Evolutionary conservation across 257 asterid genomes (phyloP), one percentile per base, ranked within the genome.

Genomic region (Fraxinus americana): DNA sequence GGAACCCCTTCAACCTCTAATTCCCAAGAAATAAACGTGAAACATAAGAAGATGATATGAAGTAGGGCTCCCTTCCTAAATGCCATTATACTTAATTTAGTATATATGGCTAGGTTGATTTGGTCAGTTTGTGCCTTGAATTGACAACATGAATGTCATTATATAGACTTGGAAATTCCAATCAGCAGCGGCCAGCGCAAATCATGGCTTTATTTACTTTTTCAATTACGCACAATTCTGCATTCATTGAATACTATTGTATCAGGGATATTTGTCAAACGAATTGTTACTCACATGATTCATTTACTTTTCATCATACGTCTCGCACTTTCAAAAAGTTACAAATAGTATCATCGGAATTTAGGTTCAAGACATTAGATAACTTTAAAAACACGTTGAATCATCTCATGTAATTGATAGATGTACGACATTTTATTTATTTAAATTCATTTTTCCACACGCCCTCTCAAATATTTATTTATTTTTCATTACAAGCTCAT

Each of bases 121-220:
- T 79, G 27, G 76, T 75, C 25, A 38, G 66, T 57, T 38, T n/a
- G 3, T n/a, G 67, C 23, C 13, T 59, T 21, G 19, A 63, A 54
- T 73, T 77, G 75, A 70, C 67, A 79, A 48, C 4, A 9, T 34
- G 43, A 27, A 12, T 36, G 34, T 74, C 72, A 74, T 78, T 86
- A 73, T 84, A 87, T 84, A 87, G 89, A 75, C 77, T 65, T 54
- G 39, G 45, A 17, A 45, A 67, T 23, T 75, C 68, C 78, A 69
- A 82, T 76, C 82, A 11, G 80, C 79, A 77, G 36, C 43, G 35
- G 66, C 66, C 21, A 75, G 80, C 91, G 93, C 77, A 66, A 87
- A 79, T 87, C 78, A 70, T 79, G 93, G 94, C 91, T 82, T 89
- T 39, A 36, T 73, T 71, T 63, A 27, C 57, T 48, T 75, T 65